Evolutionary conservation across 129 eudicot genomes (phyloP), one percentile per base, ranked within the genome.

Genomic region (Arctium minus): DNA sequence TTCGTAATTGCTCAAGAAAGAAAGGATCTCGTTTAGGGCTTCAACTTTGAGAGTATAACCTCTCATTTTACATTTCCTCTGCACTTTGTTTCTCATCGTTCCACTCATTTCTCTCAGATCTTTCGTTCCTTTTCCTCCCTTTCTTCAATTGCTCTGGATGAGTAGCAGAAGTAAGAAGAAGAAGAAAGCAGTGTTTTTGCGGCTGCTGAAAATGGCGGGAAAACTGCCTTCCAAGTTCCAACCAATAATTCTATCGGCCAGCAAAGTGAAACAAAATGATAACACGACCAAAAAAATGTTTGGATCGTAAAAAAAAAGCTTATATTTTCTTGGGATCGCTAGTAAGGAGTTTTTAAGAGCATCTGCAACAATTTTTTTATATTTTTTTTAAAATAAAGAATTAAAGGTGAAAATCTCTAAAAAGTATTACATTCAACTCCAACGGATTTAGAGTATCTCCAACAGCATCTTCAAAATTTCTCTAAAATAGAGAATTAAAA

Each of bases 31-130:
- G 4, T 77, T 64, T 27, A 93, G 86, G 74, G 99, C 97, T 75
- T 93, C 99, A 3, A 88, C 88, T 86, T 89, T 92, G 12, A 96
- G 91, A 1, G 90, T 86, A 80, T 86, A 96, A 0, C 98, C 95
- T 40, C 95, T 84, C 86, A 90, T 88, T 75, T 90, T 93, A 87
- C 90, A 91, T 79, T 96, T 92, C 86, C 86, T 93, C 48, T 88
- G 93, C 48, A 96, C 93, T 79, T 87, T 83, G 31, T 88, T 84
- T 79, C 92, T 87, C 79, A 90, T 80, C 18, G 62, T 82, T 37
- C 86, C 77, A 72, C 85, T 88, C 94, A 91, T 93, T 84, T 78
- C 18, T 77, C 18, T 22, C 70, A 4, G 48, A 40, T 82, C 30
- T n/a, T 27, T 73, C 48, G 70, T 74, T 65, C 67, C 79, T 80